Conservation (phyloP, 345 rosid species). For the Pistacia integerrima region DNA sequence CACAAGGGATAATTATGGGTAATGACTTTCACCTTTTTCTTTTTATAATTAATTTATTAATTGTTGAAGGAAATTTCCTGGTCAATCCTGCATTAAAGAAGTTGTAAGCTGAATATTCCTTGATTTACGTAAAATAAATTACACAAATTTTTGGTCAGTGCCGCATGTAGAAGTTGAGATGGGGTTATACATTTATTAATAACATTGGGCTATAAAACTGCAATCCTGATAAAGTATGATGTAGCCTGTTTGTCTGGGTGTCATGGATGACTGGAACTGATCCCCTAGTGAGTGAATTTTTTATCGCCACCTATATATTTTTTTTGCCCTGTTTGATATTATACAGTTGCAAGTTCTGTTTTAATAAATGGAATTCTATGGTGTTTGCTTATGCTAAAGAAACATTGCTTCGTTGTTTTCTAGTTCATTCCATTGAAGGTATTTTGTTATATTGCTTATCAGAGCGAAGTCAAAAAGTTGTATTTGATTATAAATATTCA, state of each 20-base stretch:
- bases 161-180: too few relatives aligned
- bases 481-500: neutral
- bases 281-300: neutral
- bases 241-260: too few relatives aligned
- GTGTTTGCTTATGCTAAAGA: too few relatives aligned
- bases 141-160: neutral
- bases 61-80: neutral
- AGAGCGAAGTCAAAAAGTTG: neutral
- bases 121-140: neutral
- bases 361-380: neutral
- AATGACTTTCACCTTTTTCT: neutral
- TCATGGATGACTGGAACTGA: neutral
- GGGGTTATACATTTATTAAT: too few relatives aligned
- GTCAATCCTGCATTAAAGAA: neutral
- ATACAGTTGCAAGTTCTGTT: neutral
- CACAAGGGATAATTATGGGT: conserved; percentile 56
- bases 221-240: too few relatives aligned
- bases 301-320: neutral
- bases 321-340: neutral
- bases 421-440: too few relatives aligned
- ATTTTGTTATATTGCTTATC: neutral
- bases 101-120: neutral
- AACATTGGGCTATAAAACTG: too few relatives aligned
- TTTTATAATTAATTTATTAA: neutral
- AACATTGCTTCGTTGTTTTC: too few relatives aligned